These are phyloP conservation scores for Parmelia sp. DNA, from an alignment of 495 filamentous ascomycete genomes.

Conservation along the genomic window DNA sequence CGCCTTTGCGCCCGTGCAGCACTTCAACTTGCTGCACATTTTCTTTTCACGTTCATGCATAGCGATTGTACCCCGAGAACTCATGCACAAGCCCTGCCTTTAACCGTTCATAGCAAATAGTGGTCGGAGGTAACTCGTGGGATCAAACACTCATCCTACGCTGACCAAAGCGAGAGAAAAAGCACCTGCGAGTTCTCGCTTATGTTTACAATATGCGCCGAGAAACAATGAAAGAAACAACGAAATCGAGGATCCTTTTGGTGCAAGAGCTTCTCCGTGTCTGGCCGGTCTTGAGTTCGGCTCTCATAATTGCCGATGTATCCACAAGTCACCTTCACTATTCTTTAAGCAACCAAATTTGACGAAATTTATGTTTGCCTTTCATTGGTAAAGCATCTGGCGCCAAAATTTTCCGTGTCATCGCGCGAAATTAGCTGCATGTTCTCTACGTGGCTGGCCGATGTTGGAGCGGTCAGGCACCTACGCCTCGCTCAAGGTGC, in stretches of 20 bases:
- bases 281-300: neutral
- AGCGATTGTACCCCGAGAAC: conserved; percentile 1
- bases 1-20: conserved; percentile 57
- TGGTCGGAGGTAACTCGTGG: neutral
- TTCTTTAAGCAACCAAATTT: conserved; percentile 1
- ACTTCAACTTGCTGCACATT: conserved; percentile 59
- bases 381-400: conserved; percentile 1
- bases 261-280: neutral
- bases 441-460: conserved; percentile 23
- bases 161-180: neutral
- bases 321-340: neutral
- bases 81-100: conserved; percentile 9
- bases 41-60: conserved; percentile 21
- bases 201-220: neutral
- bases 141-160: neutral
- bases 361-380: neutral
- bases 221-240: neutral
- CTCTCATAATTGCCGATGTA: neutral
- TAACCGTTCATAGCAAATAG: conserved; percentile 15
- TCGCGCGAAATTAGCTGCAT: conserved; percentile 25
- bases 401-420: conserved; percentile 1
- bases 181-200: neutral
- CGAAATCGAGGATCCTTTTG: neutral
- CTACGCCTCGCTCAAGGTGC: conserved; percentile 5
- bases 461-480: conserved; percentile 16